These are phyloP conservation scores for Gossypium stocksii DNA, from an alignment of 345 rosid genomes.

Conservation along the genomic window DNA sequence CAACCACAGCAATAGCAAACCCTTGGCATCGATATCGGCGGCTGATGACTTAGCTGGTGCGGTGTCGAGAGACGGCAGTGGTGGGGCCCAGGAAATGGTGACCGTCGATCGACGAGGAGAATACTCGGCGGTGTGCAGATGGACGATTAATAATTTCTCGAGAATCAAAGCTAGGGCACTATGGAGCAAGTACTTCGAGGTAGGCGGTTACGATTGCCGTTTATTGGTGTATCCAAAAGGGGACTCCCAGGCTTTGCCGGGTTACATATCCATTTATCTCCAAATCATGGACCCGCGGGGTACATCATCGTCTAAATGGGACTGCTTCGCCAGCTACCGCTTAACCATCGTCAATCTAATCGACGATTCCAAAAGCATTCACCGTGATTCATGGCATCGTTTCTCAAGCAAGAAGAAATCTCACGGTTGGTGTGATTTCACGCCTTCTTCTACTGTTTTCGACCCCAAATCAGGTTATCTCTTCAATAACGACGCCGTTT, in stretches of 20 bases:
- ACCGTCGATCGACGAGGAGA: slow-evolving; percentile 79
- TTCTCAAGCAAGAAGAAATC: slow-evolving; percentile 95
- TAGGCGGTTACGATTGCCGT: slow-evolving; percentile 97
- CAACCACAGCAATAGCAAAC: slow-evolving; percentile 17
- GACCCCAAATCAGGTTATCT: slow-evolving; percentile 86
- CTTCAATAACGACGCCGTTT: slow-evolving; percentile 61
- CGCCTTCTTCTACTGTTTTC: slow-evolving; percentile 71
- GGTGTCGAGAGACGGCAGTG: slow-evolving; percentile 60
- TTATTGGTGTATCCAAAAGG: slow-evolving; percentile 90
- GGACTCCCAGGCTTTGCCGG: slow-evolving; percentile 92
- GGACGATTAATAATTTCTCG: slow-evolving; percentile 84
- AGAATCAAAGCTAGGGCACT: slow-evolving; percentile 84
- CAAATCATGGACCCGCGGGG: slow-evolving; percentile 99
- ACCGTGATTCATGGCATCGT: slow-evolving; percentile 98
- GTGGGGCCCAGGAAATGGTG: slow-evolving; percentile 80
- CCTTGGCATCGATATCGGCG: slow-evolving; percentile 40
- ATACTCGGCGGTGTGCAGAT: slow-evolving; percentile 74
- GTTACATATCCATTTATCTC: slow-evolving; percentile 81
- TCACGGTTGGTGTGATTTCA: slow-evolving; percentile 99
- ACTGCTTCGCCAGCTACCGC: slow-evolving; percentile 96
- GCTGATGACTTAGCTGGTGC: slow-evolving; percentile 58
- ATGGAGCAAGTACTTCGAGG: slow-evolving; percentile 98
- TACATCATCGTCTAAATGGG: slow-evolving; percentile 78
- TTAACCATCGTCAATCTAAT: slow-evolving; percentile 66
- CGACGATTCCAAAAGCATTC: slow-evolving; percentile 85